Percentiles rank a stretch among this genome's conserved stretches.
Evolutionary conservation across 2,329 filamentous ascomycete genomes (phyloP).

Genomic region (Botryotinia convoluta): DNA sequence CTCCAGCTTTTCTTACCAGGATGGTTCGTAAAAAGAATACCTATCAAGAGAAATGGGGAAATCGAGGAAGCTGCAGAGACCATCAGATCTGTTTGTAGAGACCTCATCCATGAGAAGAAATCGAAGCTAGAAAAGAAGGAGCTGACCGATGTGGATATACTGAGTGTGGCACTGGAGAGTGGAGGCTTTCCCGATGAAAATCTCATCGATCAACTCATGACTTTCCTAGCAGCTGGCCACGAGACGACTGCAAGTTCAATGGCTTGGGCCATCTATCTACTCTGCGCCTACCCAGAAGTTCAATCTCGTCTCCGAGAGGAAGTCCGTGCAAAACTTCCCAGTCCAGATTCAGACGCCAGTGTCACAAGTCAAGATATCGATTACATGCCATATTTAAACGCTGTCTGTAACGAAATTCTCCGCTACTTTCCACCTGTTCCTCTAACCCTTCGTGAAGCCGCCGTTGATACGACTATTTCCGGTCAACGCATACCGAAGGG

Average conservation of each 20-base stretch:
- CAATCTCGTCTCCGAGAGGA: conserved; percentile 68
- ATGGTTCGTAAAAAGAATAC: conserved; percentile 61
- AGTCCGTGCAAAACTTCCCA: conserved; percentile 59
- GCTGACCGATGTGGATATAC: conserved; percentile 64
- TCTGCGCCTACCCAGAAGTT: conserved; percentile 63
- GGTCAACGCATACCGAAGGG: conserved; percentile 66
- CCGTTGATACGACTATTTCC: conserved; percentile 61
- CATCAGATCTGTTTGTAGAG: conserved; percentile 64
- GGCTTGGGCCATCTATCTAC: conserved; percentile 71
- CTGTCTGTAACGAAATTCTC: conserved; percentile 74
- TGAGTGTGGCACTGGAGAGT: conserved; percentile 75
- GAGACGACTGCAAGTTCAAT: conserved; percentile 75
- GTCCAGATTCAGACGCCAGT: conserved; percentile 41
- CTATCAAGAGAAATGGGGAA: conserved; percentile 68
- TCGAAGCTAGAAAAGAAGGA: conserved; percentile 50
- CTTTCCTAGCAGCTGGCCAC: conserved; percentile 79
- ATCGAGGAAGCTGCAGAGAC: conserved; percentile 53
- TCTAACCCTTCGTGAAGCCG: conserved; percentile 64
- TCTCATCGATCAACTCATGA: conserved; percentile 88
- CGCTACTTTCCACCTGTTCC: conserved; percentile 72
- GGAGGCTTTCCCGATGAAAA: conserved; percentile 75
- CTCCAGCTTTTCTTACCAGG: conserved; percentile 61
- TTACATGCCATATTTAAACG: conserved; percentile 73
- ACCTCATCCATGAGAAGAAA: conserved; percentile 71
- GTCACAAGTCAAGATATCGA: conserved; percentile 62